Evolutionary conservation across 2,329 filamentous ascomycete genomes (phyloP), one percentile per base, ranked within the genome.

Genomic region (Talaromyces sp.): DNA sequence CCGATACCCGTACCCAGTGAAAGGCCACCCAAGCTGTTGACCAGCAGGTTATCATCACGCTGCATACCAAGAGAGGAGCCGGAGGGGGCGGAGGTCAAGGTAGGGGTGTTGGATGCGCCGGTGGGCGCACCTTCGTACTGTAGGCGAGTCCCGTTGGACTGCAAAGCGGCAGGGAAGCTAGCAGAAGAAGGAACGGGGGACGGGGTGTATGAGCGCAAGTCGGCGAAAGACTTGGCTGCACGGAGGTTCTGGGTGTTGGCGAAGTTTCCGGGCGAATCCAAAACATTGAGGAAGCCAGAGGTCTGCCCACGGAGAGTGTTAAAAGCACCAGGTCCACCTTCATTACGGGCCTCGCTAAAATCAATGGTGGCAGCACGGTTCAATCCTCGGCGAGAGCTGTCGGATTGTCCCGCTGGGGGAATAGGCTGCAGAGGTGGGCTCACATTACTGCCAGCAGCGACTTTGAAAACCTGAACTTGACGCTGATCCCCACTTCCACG

Each of bases 301-400:
- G 93, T 90, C 58, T 93, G 86, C 19, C 89, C 87, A 54, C 77
- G 76, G 32, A 96, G 82, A 2, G 88, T 84, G 65, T 86, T 86
- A 60, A 91, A 93, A 60, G 88, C 88, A 60, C 83, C 86, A 44
- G 80, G 81, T 17, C 86, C 61, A 27, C 51, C 86, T 19, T 88
- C 87, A 56, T 88, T 88, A 49, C 89, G 83, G 47, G 89, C 85
- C 57, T 91, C 88, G 60, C 90, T 91, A 73, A 97, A 97, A 73
- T 97, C 94, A 61, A 95, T 96, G 2, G 94, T 97, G n/a, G 94
- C 94, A 14, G 94, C 92, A 57, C 94, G 88, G 76, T 91, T 96
- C 32, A 99, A 79, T 4, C 88, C 89, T 55, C 93, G 89, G 62
- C 93, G 87, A 63, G 91, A 87, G 51, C 89, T 85, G 59, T 96